A percentile compares a stretch with the other conserved stretches of the same genome.
Conservation (phyloP, 73 alveolate species). For the Paramecium pentaurelia region DNA sequence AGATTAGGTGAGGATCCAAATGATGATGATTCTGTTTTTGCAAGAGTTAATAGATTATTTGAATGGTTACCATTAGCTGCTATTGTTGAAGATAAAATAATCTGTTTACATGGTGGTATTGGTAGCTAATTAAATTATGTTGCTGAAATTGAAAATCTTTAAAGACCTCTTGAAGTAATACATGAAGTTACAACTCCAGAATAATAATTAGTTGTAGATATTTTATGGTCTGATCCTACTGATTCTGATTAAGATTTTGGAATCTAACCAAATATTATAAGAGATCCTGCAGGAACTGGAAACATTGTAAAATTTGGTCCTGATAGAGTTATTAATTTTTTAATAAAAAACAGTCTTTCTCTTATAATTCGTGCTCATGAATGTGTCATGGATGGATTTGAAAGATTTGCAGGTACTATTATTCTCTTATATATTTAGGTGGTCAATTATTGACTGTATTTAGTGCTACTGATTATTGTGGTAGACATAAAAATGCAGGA, state of each 20-base stretch:
- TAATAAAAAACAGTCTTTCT: slow-evolving; percentile 82
- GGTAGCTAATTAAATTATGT: slow-evolving; percentile 83
- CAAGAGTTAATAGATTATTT: slow-evolving; percentile 87
- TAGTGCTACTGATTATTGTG: slow-evolving; percentile 97
- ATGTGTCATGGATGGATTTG: slow-evolving; percentile 99
- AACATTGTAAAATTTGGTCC: slow-evolving; percentile 99
- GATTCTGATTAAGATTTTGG: slow-evolving; percentile 94
- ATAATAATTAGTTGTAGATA: slow-evolving; percentile 88
- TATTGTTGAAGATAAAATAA: slow-evolving; percentile 84
- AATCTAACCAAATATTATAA: slow-evolving; percentile 92
- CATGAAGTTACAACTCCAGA: slow-evolving; percentile 88
- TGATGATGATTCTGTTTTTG: slow-evolving; percentile 82
- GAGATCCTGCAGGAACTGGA: slow-evolving; percentile 99
- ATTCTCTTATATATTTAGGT: slow-evolving; percentile 7
- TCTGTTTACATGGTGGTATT: slow-evolving; percentile 97
- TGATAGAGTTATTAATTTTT: slow-evolving; percentile 94
- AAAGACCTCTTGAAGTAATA: slow-evolving; percentile 89
- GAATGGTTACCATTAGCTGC: slow-evolving; percentile 96
- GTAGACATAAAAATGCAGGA: slow-evolving; percentile 98
- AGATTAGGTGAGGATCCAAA: slow-evolving; percentile 97
- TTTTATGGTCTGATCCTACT: slow-evolving; percentile 93
- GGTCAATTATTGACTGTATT: slow-evolving; percentile 96
- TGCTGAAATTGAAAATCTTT: slow-evolving; percentile 84
- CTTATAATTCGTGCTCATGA: slow-evolving; percentile 97
- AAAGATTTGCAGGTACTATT: slow-evolving; percentile 89